phyloP scores from a whole-genome alignment of 768 basidiomycete species.

The Lentinula sp. region DNA sequence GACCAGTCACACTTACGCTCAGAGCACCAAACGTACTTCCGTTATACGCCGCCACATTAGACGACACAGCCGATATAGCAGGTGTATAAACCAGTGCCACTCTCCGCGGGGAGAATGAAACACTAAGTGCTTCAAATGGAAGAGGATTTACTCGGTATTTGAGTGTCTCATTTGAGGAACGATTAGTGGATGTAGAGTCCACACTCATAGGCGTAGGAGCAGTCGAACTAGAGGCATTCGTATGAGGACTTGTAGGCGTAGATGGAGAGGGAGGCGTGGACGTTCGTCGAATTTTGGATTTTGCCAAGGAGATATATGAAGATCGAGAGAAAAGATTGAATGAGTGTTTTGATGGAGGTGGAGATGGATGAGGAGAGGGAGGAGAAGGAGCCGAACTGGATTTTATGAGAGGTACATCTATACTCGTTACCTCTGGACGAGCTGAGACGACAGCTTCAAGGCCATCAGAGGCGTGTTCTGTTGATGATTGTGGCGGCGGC shows the following conservation, averaged over 20 bases:
- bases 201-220: neutral
- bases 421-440: neutral
- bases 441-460: neutral
- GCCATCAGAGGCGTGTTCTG: neutral
- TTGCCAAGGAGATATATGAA: constrained; percentile 5
- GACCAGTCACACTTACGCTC: constrained; percentile 1
- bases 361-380: neutral
- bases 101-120: constrained; percentile 37
- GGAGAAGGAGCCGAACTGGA: neutral
- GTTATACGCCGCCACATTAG: constrained; percentile 2
- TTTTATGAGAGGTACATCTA: neutral
- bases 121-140: constrained; percentile 29
- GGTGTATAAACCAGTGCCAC: constrained; percentile 31
- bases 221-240: neutral
- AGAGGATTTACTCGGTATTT: constrained; percentile 18
- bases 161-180: neutral
- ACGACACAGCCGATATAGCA: neutral
- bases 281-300: constrained; percentile 1
- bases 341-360: neutral
- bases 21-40: constrained; percentile 5
- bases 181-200: neutral
- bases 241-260: neutral
- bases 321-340: constrained; percentile 5
- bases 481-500: neutral
- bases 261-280: neutral